These are phyloP conservation scores for Juncus effusus DNA, from an alignment of 176 grass and related monocot species.

Conservation along the genomic window DNA sequence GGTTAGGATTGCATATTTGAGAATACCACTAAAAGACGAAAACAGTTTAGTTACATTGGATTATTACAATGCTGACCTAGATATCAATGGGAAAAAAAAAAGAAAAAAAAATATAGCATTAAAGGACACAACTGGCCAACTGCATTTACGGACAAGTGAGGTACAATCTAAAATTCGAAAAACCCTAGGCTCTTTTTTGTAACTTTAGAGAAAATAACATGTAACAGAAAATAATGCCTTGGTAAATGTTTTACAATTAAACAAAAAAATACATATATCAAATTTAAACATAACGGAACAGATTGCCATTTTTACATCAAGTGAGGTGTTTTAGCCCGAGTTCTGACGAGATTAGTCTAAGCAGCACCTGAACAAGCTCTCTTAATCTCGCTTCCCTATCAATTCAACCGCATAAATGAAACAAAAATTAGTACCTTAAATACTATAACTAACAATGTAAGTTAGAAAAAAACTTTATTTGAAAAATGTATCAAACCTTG, in stretches of 20 bases:
- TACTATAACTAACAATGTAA: no score
- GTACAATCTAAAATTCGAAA: no score
- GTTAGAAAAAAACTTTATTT: not conserved
- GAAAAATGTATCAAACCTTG: conserved; percentile 81
- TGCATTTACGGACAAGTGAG: no score
- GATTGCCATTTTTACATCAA: conserved; percentile 35
- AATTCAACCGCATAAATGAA: conserved; percentile 11
- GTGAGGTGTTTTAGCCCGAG: conserved; percentile 58
- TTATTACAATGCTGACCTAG: no score
- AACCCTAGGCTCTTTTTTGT: no score
- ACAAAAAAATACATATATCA: conserved; percentile 6
- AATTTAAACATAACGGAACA: conserved; percentile 12
- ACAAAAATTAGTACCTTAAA: not conserved
- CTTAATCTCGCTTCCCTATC: conserved; percentile 77
- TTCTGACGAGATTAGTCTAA: conserved; percentile 66
- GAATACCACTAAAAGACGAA: no score
- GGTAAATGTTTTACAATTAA: conserved; percentile 6
- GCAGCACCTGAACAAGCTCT: conserved; percentile 83
- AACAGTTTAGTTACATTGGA: no score
- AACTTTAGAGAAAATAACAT: no score
- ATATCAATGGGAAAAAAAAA: no score
- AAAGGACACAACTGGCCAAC: no score
- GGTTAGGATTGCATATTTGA: no score
- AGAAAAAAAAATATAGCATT: no score
- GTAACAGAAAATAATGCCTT: conserved; percentile 5